Base-by-base conservation (phyloP, 2,329 filamentous ascomycete genomes). In the Paramyrothecium roridum region DNA sequence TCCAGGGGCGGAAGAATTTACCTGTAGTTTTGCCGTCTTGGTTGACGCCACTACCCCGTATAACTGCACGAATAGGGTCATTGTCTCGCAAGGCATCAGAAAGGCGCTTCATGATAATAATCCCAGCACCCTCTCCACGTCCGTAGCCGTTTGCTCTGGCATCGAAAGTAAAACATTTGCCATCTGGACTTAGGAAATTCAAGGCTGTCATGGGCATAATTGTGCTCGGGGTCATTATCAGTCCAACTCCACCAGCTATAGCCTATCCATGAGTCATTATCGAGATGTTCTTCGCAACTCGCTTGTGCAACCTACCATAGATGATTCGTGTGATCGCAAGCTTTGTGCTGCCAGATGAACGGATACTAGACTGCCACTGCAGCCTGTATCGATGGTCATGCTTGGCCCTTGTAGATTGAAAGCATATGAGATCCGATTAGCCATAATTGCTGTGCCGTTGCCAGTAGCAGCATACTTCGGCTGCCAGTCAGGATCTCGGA, bases 71-170 rank as follows among this genome's bases (percentile, higher is more conserved):
- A 53, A 85, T 81, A 0, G 78, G 79, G 63, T 88, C 83, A n/a
- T 82, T 81, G 59, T 84, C 81, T 12, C 72, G 70, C 6, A 87
- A 60, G 1, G 86, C 86, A 64, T 85, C 79, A 7, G 74, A 70
- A 0, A 88, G 70, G 2, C 77, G 77, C 67, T 88, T 88, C 49
- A 89, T 63, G 3, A 88, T 62, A 1, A 89, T 67, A n/a, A 82
- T 75, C 0, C 78, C 83, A 23, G 82, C 74, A 0, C 85, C 86
- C 62, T 89, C 86, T 1, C 85, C 86, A 33, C 85, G 76, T 0
- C 80, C 84, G 62, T 88, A 89, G 1, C 86, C 87, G 56, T 83
- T 81, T 19, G 83, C 86, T 3, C 76, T 74, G n/a, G 73, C 65
- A 60, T 86, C 85, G 62, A 82, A 86, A 6, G 80, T 80, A 56